Base-by-base conservation (phyloP, 2,329 filamentous ascomycete species). In the Pseudogymnoascus sp. region DNA sequence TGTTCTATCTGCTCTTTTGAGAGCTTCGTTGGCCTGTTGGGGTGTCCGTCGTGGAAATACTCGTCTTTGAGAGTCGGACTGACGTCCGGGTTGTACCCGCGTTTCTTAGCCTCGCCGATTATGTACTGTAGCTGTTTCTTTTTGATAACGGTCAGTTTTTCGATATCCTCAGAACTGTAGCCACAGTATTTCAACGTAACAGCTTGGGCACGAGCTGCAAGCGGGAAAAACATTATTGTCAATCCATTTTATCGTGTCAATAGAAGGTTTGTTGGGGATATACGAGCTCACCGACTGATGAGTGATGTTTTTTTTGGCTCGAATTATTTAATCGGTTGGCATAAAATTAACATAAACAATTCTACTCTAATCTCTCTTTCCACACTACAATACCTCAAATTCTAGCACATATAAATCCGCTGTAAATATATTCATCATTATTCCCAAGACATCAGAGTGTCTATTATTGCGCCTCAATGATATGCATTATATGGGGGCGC, bases 21-120 rank as follows among this genome's bases (percentile, higher is more conserved):
- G 9, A 58, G 37, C 35, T 58, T 58, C 25, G 20, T 58, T 39
- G 35, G 57, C 57, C 57, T 25, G 16, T 39, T 33, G 18, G 57
- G 33, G 14, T 8, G 28, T 58, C 57, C 18, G 57, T 58, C 57
- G 14, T 37, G 57, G 37, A 58, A 58, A 38, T 58, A 39, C 57
- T 38, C 33, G 57, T 58, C 57, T 30, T 58, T 39, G 33, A 38
- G 57, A 6, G 35, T 37, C 20, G 37, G 37, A 35, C 18, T 38
- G 14, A 37, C 37, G n/a, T 58, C 11, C 11, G 33, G 35, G 16
- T 58, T 39, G 57, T 58, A 58, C 33, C 57, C 57, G 36, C 57
- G 33, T 39, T 37, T 37, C 37, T 38, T 58, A 39, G 57, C 57
- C 35, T 37, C 37, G 57, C 33, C n/a, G 33, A 58, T 16, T 37